Conservation (phyloP, 2,329 filamentous ascomycete species). For the Fusarium citri region DNA sequence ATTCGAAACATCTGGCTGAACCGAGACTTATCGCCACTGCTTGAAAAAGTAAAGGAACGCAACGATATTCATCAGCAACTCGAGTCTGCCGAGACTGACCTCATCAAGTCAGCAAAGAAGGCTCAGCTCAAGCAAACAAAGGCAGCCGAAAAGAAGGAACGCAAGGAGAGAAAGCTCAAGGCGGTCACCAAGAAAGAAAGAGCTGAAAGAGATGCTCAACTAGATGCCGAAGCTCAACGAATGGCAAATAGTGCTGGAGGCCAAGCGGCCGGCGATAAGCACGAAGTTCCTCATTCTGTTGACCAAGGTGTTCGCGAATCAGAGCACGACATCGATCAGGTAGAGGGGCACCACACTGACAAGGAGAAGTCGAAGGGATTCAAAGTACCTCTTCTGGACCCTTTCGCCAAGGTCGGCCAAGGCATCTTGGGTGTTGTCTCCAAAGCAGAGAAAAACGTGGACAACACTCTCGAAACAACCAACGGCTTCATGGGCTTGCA, state of each 20-base stretch:
- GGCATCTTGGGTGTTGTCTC: constrained; percentile 59
- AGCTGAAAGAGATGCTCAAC: constrained; percentile 58
- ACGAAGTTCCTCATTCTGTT: constrained; percentile 65
- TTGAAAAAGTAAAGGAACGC: constrained; percentile 84
- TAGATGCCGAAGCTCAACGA: constrained; percentile 62
- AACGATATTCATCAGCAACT: constrained; percentile 77
- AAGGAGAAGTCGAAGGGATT: constrained; percentile 42
- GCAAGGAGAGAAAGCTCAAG: constrained; percentile 63
- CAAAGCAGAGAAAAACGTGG: constrained; percentile 63
- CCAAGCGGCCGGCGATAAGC: constrained; percentile 64
- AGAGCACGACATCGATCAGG: constrained; percentile 26
- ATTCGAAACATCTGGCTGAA: constrained; percentile 98
- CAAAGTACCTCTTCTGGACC: constrained; percentile 50
- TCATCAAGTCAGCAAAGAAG: constrained; percentile 84
- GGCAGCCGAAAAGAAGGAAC: constrained; percentile 72
- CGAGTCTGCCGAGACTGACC: constrained; percentile 84
- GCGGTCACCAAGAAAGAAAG: constrained; percentile 64
- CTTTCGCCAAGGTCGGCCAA: constrained; percentile 61
- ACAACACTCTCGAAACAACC: constrained; percentile 64
- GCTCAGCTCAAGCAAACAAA: constrained; percentile 76
- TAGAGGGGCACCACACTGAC: constrained; percentile 36
- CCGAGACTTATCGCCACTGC: constrained; percentile 83
- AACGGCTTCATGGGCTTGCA: constrained; percentile 61
- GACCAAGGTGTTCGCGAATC: constrained; percentile 59
- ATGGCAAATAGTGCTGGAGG: constrained; percentile 53